phyloP scores from a whole-genome alignment of 176 grass and related monocot genomes.

The Pharus latifolius region DNA sequence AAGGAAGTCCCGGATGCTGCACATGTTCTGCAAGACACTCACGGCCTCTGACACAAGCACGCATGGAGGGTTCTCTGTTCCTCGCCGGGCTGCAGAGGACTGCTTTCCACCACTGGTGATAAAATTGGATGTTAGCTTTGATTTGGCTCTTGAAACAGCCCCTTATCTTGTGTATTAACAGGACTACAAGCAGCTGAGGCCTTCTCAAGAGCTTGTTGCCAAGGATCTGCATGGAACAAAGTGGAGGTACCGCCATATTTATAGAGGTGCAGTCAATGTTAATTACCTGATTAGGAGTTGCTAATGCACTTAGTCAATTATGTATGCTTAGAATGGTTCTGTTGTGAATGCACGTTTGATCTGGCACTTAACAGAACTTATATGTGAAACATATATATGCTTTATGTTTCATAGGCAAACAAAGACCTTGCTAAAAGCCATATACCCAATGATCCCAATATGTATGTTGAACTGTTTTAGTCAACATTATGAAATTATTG shows the following conservation, averaged over 20 bases:
- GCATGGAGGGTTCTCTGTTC: slow-evolving; percentile 95
- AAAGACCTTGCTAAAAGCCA: not conserved
- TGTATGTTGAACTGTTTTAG: not conserved
- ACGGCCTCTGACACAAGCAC: slow-evolving; percentile 98
- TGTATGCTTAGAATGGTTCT: not conserved
- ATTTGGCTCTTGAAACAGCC: not conserved
- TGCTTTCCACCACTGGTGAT: slow-evolving; percentile 87
- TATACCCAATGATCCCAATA: not conserved
- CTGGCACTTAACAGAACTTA: not conserved
- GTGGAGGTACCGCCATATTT: slow-evolving; percentile 96
- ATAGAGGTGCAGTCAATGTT: slow-evolving; percentile 54
- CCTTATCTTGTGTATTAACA: slow-evolving; percentile 13
- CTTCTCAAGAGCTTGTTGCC: slow-evolving; percentile 94
- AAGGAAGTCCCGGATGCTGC: slow-evolving; percentile 49
- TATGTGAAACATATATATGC: not conserved
- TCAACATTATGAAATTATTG: not conserved
- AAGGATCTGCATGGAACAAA: slow-evolving; percentile 83
- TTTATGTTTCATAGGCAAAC: not conserved
- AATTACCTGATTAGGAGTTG: not conserved
- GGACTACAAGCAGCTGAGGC: slow-evolving; percentile 93
- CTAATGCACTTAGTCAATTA: not conserved
- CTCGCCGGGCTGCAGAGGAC: slow-evolving; percentile 92
- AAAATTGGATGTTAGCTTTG: not conserved
- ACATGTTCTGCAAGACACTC: slow-evolving; percentile 99
- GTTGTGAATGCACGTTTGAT: not conserved